Evolutionary conservation across 2,329 filamentous ascomycete species (phyloP).

Genomic region (Aspergillus fischeri): DNA sequence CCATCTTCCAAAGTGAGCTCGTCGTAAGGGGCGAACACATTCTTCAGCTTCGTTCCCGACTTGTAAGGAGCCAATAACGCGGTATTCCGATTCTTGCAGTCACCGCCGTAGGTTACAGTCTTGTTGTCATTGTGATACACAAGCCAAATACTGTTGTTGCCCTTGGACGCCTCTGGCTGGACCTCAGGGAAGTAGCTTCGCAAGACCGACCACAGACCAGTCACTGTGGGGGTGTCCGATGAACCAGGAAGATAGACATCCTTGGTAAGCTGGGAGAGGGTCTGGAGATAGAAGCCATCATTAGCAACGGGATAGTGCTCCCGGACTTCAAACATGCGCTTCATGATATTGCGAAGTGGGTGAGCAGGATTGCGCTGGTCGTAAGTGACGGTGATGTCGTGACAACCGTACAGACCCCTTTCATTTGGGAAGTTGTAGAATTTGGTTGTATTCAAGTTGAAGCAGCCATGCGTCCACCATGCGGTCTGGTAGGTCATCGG

Average conservation of each 20-base stretch:
- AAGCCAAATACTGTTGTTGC: constrained; percentile 45
- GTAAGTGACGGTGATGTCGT: constrained; percentile 52
- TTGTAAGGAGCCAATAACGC: constrained; percentile 55
- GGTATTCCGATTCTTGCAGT: constrained; percentile 45
- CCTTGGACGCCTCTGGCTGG: constrained; percentile 47
- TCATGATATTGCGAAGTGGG: constrained; percentile 56
- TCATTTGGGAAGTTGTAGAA: constrained; percentile 56
- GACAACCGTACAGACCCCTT: constrained; percentile 49
- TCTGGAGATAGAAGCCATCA: constrained; percentile 52
- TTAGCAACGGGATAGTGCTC: constrained; percentile 53
- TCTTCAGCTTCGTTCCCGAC: constrained; percentile 52
- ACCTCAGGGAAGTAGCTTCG: constrained; percentile 45
- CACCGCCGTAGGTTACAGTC: constrained; percentile 51
- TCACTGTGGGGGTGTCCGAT: constrained; percentile 49
- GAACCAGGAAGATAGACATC: constrained; percentile 50
- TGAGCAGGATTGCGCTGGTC: constrained; percentile 61
- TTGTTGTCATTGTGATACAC: constrained; percentile 43
- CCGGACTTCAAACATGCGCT: constrained; percentile 58
- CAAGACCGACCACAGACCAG: constrained; percentile 59
- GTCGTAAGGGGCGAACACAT: constrained; percentile 59
- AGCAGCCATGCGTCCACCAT: constrained; percentile 62
- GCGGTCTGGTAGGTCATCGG: constrained; percentile 57
- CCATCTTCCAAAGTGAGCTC: constrained; percentile 48
- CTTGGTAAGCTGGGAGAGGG: constrained; percentile 53
- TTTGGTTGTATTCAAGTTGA: constrained; percentile 51